Percentiles rank a stretch among this genome's conserved stretches.
Conservation (phyloP, 2,329 filamentous ascomycete species). For the Aspergillus pseudoviridinutans region DNA sequence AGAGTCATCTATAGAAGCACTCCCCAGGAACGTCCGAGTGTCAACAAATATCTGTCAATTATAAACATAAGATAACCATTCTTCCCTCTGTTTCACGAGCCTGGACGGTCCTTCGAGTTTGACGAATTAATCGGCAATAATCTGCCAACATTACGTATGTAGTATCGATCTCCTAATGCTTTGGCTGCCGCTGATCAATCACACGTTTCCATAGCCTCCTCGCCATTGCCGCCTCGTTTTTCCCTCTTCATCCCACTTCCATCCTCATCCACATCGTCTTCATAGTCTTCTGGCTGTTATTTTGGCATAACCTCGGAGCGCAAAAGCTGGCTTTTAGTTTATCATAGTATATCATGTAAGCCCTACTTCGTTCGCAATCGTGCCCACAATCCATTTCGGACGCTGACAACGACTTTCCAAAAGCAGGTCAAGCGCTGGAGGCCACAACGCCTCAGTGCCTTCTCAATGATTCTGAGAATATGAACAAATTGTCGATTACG, state of each 20-base stretch:
- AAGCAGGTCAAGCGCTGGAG: conserved; percentile 12
- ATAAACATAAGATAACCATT: neutral
- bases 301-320: neutral
- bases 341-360: neutral
- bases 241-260: conserved; percentile 1
- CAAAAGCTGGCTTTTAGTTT: neutral
- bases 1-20: neutral
- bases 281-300: neutral
- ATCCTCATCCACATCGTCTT: neutral
- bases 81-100: neutral
- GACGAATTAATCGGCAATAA: neutral
- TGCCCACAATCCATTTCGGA: neutral
- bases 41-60: neutral
- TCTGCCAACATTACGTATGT: neutral
- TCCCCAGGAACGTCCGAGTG: no score
- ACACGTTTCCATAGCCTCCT: neutral
- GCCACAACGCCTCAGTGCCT: conserved; percentile 14
- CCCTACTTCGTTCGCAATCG: neutral
- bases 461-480: conserved; percentile 15
- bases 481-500: conserved; percentile 7
- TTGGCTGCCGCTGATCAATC: neutral
- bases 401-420: neutral
- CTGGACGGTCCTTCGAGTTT: neutral
- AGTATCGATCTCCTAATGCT: neutral
- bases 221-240: conserved; percentile 1